Evolutionary conservation across 257 asterid genomes (phyloP), one percentile per base, ranked within the genome.

Genomic region (Marsdenia floribunda): DNA sequence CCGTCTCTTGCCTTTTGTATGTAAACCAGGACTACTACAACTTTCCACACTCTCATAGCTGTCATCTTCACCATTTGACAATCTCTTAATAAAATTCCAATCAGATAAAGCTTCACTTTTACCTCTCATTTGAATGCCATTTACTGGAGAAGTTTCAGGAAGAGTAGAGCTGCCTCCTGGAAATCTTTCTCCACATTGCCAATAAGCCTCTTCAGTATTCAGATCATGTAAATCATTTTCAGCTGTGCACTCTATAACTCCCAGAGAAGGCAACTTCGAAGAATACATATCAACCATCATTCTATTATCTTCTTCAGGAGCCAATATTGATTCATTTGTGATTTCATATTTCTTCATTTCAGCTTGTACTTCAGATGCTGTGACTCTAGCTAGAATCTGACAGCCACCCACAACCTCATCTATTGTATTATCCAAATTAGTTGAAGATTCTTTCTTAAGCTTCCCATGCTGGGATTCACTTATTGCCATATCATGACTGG

Each of bases 1-100:
- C 22, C 80, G 82, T 77, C 82, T 89, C 74, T 74, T 54, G 19
- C 89, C 85, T 76, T 78, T 83, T 0, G 87, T 72, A 76, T 77
- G 72, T 50, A 88, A 47, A 44, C 88, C 60, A 19, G 85, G 79
- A 66, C 92, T 84, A 70, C 80, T 90, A 83, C 97, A 88, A 79
- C 98, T 93, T 85, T 91, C 96, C 65, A 78, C 82, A 47, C 87
- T 88, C 78, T 78, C 86, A 24, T 81, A 80, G 75, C 88, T 84
- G 49, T 75, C 77, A 57, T 77, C 84, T 60, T 65, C 81, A 54
- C 54, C 76, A 38, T 74, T 70, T 3, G 80, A 72, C 42, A 61
- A 70, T 80, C 83, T 83, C 52, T 69, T 64, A 18, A 59, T 12
- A 5, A 13, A 53, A 73, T 83, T 83, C 7, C 86, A 86, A 8